These are phyloP conservation scores for Conringia planisiliqua DNA, from an alignment of 345 rosid species.

Conservation along the genomic window DNA sequence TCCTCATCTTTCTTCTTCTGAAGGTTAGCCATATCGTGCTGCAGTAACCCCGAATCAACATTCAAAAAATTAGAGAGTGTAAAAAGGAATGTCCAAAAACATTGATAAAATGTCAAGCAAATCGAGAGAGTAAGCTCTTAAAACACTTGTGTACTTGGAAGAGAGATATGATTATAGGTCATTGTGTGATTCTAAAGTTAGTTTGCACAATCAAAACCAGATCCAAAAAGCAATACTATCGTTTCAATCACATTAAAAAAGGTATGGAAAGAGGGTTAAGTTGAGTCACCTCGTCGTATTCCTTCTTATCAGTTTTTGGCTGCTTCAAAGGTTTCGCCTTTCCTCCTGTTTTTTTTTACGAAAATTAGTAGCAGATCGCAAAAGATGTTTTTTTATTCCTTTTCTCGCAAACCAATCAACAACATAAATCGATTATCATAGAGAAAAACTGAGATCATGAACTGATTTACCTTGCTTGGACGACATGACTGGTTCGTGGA, in stretches of 20 bases:
- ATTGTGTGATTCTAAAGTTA: neutral
- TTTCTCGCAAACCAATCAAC: neutral
- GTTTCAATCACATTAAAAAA: neutral
- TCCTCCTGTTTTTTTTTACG: constrained; percentile 44
- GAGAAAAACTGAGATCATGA: neutral
- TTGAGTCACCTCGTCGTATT: constrained; percentile 43
- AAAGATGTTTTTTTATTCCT: neutral
- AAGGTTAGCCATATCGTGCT: constrained; percentile 55
- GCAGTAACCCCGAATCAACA: constrained; percentile 12
- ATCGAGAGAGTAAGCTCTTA: neutral
- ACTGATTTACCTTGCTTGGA: constrained; percentile 27
- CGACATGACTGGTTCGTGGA: constrained; percentile 15
- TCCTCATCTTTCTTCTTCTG: constrained; percentile 86
- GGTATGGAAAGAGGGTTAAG: neutral
- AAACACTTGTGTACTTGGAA: neutral
- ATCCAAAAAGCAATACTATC: neutral
- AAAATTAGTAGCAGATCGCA: constrained; percentile 3
- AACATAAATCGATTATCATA: neutral
- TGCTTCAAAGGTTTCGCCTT: constrained; percentile 87
- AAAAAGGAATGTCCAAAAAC: neutral
- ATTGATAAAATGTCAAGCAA: neutral
- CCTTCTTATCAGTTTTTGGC: constrained; percentile 65
- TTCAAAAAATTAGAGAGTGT: neutral
- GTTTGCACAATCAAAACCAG: neutral
- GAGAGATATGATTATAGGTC: too few relatives aligned